A percentile compares a stretch with the other conserved stretches of the same genome.
phyloP scores from a whole-genome alignment of 2,329 filamentous ascomycete genomes.

The Aspergillus ibericus region DNA sequence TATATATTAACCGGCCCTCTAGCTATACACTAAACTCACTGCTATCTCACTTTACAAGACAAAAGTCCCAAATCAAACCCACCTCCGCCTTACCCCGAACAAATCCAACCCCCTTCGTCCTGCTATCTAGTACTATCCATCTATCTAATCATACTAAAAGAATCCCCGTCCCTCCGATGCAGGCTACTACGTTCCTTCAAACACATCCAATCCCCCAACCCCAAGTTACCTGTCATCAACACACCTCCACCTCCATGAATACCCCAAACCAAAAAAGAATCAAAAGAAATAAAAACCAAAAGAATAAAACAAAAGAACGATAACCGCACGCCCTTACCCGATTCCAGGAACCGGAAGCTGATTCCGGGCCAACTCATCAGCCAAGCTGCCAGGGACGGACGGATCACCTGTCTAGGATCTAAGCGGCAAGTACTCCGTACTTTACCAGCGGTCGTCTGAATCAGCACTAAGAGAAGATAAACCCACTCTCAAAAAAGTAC shows the following conservation, averaged over 20 bases:
- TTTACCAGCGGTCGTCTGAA: not conserved
- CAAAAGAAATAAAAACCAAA: not conserved
- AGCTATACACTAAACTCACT: not conserved
- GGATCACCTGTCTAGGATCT: not conserved
- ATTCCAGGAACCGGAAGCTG: slow-evolving; percentile 1
- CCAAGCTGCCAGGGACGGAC: not conserved
- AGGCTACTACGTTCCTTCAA: not conserved
- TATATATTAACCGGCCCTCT: not conserved
- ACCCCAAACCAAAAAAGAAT: not conserved
- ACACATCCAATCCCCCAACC: not conserved
- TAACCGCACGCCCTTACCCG: not conserved
- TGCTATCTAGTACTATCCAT: not conserved
- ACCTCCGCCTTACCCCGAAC: not conserved
- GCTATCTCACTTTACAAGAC: not conserved
- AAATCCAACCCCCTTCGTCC: not conserved
- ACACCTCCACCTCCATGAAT: not conserved
- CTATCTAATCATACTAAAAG: not conserved
- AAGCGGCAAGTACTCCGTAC: too few species aligned
- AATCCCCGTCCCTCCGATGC: not conserved
- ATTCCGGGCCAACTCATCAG: not conserved
- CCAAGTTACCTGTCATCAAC: not conserved
- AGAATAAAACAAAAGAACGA: not conserved
- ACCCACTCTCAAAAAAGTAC: too few species aligned
- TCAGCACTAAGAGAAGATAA: not conserved
- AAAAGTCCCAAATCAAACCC: slow-evolving; percentile 2